Conservation (phyloP, 805 yeast species). For the Barnettozyma californica region DNA sequence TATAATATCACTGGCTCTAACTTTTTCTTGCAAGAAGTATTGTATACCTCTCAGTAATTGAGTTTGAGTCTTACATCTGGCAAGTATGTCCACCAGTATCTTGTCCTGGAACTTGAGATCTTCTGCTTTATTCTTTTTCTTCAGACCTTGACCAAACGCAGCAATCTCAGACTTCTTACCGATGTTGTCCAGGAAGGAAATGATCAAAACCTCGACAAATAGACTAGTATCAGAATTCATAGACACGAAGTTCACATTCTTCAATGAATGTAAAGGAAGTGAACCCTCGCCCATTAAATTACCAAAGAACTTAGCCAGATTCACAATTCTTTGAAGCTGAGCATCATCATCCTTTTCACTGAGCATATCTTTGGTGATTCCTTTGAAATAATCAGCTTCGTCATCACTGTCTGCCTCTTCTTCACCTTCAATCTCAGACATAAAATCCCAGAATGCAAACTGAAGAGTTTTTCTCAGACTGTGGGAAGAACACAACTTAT, state of each 20-base stretch:
- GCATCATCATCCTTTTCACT: slow-evolving; percentile 43
- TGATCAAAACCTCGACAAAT: slow-evolving; percentile 69
- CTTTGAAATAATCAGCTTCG: slow-evolving; percentile 30
- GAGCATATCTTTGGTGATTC: slow-evolving; percentile 26
- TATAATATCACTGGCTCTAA: slow-evolving; percentile 42
- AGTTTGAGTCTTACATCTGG: slow-evolving; percentile 53
- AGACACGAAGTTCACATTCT: slow-evolving; percentile 67
- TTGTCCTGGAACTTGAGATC: slow-evolving; percentile 41
- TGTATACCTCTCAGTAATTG: slow-evolving; percentile 62
- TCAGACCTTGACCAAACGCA: slow-evolving; percentile 24
- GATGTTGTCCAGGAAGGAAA: slow-evolving; percentile 57
- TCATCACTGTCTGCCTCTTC: slow-evolving; percentile 33
- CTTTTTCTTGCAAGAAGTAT: slow-evolving; percentile 46
- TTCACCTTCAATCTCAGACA: slow-evolving; percentile 62
- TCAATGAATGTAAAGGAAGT: slow-evolving; percentile 66
- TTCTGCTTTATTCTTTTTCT: slow-evolving; percentile 31
- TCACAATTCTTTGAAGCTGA: slow-evolving; percentile 54
- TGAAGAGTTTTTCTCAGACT: slow-evolving; percentile 78
- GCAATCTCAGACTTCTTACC: slow-evolving; percentile 55
- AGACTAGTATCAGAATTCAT: slow-evolving; percentile 54
- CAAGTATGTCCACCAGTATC: slow-evolving; percentile 40
- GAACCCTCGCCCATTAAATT: slow-evolving; percentile 66
- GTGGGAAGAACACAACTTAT: slow-evolving; percentile 70
- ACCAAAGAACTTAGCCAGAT: slow-evolving; percentile 80
- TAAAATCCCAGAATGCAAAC: slow-evolving; percentile 81